These are phyloP conservation scores for Zymoseptoria crescenta DNA, from an alignment of 2,329 filamentous ascomycete species.

Conservation along the genomic window DNA sequence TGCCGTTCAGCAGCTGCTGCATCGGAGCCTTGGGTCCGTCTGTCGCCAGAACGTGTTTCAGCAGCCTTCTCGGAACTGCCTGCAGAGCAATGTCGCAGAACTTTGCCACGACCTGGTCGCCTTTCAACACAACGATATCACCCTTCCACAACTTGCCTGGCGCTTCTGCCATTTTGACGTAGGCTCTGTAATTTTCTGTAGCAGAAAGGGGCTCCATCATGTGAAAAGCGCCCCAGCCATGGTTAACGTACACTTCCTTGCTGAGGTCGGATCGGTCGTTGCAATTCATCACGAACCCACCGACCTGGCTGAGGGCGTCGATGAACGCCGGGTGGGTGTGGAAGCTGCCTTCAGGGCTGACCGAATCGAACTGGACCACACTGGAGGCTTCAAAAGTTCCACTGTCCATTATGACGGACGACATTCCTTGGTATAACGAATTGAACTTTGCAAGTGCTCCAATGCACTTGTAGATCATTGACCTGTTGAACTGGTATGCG, in stretches of 20 bases:
- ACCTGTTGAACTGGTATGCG: background rate
- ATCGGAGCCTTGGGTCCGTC: too few relatives aligned
- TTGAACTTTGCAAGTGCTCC: slow-evolving; percentile 1
- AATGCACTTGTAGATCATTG: slow-evolving; percentile 4
- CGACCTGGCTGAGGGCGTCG: slow-evolving; percentile 32
- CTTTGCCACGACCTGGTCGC: slow-evolving; percentile 1
- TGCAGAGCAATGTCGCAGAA: too few relatives aligned
- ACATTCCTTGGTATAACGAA: slow-evolving; percentile 7
- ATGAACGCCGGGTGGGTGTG: slow-evolving; percentile 23
- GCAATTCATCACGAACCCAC: slow-evolving; percentile 14
- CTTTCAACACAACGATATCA: slow-evolving; percentile 3
- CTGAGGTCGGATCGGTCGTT: slow-evolving; percentile 21
- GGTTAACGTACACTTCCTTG: slow-evolving; percentile 30
- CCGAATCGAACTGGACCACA: slow-evolving; percentile 7
- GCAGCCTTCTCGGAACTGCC: too few relatives aligned
- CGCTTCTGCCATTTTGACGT: slow-evolving; percentile 1
- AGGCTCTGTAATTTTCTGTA: background rate
- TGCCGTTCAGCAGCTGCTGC: too few relatives aligned
- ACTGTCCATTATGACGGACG: slow-evolving; percentile 22
- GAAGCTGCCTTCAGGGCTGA: slow-evolving; percentile 2
- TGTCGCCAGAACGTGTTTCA: too few relatives aligned
- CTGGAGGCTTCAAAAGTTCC: slow-evolving; percentile 27
- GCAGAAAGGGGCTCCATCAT: too few relatives aligned
- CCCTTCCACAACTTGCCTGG: background rate
- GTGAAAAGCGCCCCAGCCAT: slow-evolving; percentile 24